Conservation (phyloP, 2,329 filamentous ascomycete species). For the Aureobasidium vineae region DNA sequence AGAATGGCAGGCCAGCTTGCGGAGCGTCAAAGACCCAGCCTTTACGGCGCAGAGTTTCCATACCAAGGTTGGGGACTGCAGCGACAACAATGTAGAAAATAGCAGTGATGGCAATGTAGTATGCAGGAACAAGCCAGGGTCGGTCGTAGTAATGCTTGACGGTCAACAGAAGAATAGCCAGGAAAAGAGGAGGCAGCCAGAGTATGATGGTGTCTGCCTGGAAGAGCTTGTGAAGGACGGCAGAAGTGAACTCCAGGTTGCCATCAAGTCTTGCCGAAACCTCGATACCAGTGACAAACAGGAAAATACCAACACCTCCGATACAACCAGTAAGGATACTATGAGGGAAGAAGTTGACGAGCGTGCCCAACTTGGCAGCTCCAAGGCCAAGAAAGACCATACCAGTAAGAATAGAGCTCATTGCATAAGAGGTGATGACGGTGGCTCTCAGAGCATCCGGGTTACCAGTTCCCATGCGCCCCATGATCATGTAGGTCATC, state of each 20-base stretch:
- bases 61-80: conserved; percentile 64
- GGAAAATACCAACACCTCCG: conserved; percentile 93
- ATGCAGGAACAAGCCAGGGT: conserved; percentile 81
- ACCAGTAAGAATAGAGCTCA: conserved; percentile 89
- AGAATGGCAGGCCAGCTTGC: conserved; percentile 84
- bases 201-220: conserved; percentile 71
- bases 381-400: conserved; percentile 91
- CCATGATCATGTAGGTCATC: conserved; percentile 88
- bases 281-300: conserved; percentile 87
- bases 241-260: conserved; percentile 75
- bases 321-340: conserved; percentile 98
- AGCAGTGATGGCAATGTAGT: conserved; percentile 75
- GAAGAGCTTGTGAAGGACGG: conserved; percentile 72
- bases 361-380: conserved; percentile 78
- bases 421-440: conserved; percentile 84
- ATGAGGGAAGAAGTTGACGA: conserved; percentile 94
- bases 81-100: conserved; percentile 77
- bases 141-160: conserved; percentile 73
- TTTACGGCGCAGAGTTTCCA: conserved; percentile 63
- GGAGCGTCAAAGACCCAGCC: conserved; percentile 95
- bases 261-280: conserved; percentile 87
- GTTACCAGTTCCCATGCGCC: conserved; percentile 72
- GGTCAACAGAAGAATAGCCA: conserved; percentile 74
- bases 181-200: conserved; percentile 75
- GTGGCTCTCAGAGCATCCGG: conserved; percentile 87